phyloP scores from a whole-genome alignment of 192 early-diverging fungal genomes.

The Podila epicladia region DNA sequence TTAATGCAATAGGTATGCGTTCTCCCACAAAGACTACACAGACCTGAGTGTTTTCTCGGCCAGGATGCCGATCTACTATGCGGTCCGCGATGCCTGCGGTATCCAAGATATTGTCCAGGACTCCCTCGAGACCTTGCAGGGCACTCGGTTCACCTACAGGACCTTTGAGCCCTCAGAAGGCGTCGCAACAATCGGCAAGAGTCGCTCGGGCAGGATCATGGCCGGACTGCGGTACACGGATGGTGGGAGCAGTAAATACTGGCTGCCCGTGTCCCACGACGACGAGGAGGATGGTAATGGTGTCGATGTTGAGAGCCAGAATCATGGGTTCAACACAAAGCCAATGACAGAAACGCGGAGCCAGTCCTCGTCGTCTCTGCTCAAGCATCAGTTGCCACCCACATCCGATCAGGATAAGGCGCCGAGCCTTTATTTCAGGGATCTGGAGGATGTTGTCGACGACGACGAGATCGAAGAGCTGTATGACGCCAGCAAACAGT shows the following conservation, averaged over 20 bases:
- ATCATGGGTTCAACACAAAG: too few species aligned
- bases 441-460: slow-evolving; percentile 4
- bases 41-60: slow-evolving; percentile 73
- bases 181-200: slow-evolving; percentile 63
- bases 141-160: slow-evolving; percentile 80
- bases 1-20: slow-evolving; percentile 58
- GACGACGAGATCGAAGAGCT: slow-evolving; percentile 46
- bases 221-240: slow-evolving; percentile 63
- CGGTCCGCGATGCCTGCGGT: slow-evolving; percentile 84
- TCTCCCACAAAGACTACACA: slow-evolving; percentile 84
- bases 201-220: slow-evolving; percentile 66
- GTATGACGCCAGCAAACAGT: slow-evolving; percentile 50
- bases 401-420: slow-evolving; percentile 5
- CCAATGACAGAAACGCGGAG: too few species aligned
- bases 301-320: too few species aligned
- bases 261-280: slow-evolving; percentile 46
- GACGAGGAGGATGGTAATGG: too few species aligned
- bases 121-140: slow-evolving; percentile 78
- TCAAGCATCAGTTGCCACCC: too few species aligned
- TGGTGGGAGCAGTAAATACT: slow-evolving; percentile 63
- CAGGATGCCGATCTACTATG: slow-evolving; percentile 79
- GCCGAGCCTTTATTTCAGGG: slow-evolving; percentile 13
- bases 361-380: too few species aligned
- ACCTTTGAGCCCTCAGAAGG: slow-evolving; percentile 81
- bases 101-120: slow-evolving; percentile 88